Percentiles rank a stretch among this genome's conserved stretches.
Evolutionary conservation across 2,329 filamentous ascomycete genomes (phyloP).

Genomic region (Clonostachys byssicola): DNA sequence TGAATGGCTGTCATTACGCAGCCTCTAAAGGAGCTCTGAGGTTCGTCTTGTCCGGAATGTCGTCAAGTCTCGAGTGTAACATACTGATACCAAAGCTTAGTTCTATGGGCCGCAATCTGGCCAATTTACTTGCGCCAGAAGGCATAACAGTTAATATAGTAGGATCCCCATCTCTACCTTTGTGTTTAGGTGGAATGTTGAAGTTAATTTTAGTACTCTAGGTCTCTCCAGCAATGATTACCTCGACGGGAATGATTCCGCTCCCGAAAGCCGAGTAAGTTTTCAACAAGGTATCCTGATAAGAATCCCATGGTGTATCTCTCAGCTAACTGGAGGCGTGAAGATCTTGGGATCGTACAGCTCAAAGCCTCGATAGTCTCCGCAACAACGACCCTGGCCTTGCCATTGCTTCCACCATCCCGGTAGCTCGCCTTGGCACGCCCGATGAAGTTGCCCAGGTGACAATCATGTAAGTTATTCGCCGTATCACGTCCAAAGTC

Average conservation of each 20-base stretch:
- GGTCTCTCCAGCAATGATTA: slow-evolving; percentile 65
- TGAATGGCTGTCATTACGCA: slow-evolving; percentile 59
- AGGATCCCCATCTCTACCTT: background rate
- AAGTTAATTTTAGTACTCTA: slow-evolving; percentile 1
- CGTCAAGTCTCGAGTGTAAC: too few relatives aligned
- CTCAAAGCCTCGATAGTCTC: slow-evolving; percentile 16
- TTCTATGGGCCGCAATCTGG: slow-evolving; percentile 62
- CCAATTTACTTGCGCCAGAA: slow-evolving; percentile 50
- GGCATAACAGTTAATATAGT: slow-evolving; percentile 64
- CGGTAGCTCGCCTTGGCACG: slow-evolving; percentile 22
- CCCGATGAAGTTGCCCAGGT: slow-evolving; percentile 26
- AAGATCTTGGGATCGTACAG: too few relatives aligned
- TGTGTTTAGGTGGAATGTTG: slow-evolving; percentile 2
- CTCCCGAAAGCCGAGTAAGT: slow-evolving; percentile 18
- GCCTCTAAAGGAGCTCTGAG: slow-evolving; percentile 57
- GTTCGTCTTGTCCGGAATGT: slow-evolving; percentile 5
- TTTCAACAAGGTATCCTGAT: too few relatives aligned
- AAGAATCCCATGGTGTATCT: too few relatives aligned
- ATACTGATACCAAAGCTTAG: slow-evolving; percentile 17
- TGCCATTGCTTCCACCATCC: slow-evolving; percentile 24
- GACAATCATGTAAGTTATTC: slow-evolving; percentile 17
- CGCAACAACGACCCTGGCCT: slow-evolving; percentile 21
- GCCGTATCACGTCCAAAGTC: too few relatives aligned
- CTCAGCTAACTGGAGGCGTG: too few relatives aligned
- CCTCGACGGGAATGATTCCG: slow-evolving; percentile 58